Conservation (phyloP, 176 grass and related monocot species). For the Olyra latifolia region DNA sequence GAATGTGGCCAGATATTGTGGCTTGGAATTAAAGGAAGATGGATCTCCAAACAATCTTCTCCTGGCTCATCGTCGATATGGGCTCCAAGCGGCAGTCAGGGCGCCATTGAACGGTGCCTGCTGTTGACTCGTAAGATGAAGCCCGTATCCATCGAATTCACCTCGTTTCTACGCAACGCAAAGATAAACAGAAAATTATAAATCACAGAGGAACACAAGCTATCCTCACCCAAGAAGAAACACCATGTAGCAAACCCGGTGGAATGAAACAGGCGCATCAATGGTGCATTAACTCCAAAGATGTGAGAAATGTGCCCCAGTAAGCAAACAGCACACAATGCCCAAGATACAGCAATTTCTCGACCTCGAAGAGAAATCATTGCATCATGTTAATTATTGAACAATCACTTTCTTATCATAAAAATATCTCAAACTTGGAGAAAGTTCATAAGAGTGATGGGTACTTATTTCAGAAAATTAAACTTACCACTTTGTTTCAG, state of each 20-base stretch:
- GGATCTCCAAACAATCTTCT: slow-evolving; percentile 76
- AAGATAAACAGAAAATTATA: neutral
- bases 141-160: neutral
- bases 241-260: slow-evolving; percentile 45
- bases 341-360: slow-evolving; percentile 96
- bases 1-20: slow-evolving; percentile 57
- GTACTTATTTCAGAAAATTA: slow-evolving; percentile 27
- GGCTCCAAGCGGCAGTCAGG: slow-evolving; percentile 65
- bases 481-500: slow-evolving; percentile 85
- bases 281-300: slow-evolving; percentile 60
- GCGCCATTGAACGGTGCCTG: slow-evolving; percentile 39
- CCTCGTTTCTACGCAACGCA: neutral
- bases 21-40: slow-evolving; percentile 60
- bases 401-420: neutral
- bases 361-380: slow-evolving; percentile 59
- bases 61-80: slow-evolving; percentile 44
- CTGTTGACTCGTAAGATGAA: slow-evolving; percentile 66
- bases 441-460: slow-evolving; percentile 22
- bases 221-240: neutral
- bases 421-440: slow-evolving; percentile 10
- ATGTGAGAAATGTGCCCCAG: slow-evolving; percentile 86
- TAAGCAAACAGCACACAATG: slow-evolving; percentile 84
- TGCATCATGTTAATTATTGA: neutral
- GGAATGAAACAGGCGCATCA: slow-evolving; percentile 72
- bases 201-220: neutral